These are phyloP conservation scores for Candida sojae DNA, from an alignment of 1,139 yeast species.

Conservation along the genomic window DNA sequence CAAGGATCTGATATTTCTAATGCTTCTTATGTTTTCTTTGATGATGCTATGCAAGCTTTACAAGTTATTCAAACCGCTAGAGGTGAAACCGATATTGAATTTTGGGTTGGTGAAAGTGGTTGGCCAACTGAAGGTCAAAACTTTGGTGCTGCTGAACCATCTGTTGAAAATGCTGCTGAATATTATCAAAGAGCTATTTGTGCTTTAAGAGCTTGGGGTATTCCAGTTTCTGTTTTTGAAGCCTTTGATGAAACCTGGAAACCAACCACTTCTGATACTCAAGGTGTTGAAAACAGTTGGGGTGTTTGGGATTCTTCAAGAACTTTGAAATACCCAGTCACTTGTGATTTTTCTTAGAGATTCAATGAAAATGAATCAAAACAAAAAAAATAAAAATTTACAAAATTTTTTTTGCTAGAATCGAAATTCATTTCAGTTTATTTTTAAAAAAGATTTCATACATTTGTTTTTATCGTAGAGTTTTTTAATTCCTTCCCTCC, in stretches of 20 bases:
- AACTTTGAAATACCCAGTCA: slow-evolving; percentile 58
- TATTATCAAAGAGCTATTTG: slow-evolving; percentile 90
- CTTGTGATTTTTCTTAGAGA: slow-evolving; percentile 47
- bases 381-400: too few species aligned
- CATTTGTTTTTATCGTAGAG: too few species aligned
- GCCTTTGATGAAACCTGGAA: slow-evolving; percentile 97
- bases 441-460: too few species aligned
- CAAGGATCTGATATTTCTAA: slow-evolving; percentile 87
- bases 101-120: slow-evolving; percentile 99
- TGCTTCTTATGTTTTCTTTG: slow-evolving; percentile 87
- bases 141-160: slow-evolving; percentile 65
- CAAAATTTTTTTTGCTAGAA: background rate
- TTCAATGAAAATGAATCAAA: background rate
- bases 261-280: slow-evolving; percentile 83
- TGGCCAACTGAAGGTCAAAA: slow-evolving; percentile 92
- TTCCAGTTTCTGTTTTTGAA: slow-evolving; percentile 89
- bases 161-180: slow-evolving; percentile 67
- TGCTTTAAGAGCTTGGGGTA: slow-evolving; percentile 93
- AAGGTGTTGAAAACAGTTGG: slow-evolving; percentile 90
- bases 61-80: slow-evolving; percentile 81
- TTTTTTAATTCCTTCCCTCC: too few species aligned
- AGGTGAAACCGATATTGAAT: slow-evolving; percentile 79
- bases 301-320: slow-evolving; percentile 73
- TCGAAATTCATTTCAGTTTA: too few species aligned
- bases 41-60: slow-evolving; percentile 95